phyloP scores from a whole-genome alignment of 495 filamentous ascomycete species.

The Aspergillus sclerotiicarbonarius region DNA sequence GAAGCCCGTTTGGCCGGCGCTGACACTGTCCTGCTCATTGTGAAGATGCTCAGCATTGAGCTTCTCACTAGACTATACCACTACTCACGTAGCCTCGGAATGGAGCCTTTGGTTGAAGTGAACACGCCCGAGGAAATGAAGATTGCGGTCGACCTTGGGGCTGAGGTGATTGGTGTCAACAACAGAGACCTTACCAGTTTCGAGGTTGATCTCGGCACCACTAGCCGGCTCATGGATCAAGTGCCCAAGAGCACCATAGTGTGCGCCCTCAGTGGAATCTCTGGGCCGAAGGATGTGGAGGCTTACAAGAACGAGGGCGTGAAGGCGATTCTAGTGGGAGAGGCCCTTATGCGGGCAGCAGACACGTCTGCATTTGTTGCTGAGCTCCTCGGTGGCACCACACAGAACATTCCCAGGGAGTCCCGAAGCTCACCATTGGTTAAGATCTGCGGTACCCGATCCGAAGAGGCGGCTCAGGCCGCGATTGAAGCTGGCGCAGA shows the following conservation, averaged over 20 bases:
- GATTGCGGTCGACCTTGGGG: constrained; percentile 77
- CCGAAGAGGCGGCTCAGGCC: constrained; percentile 71
- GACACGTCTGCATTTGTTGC: constrained; percentile 78
- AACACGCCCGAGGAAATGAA: constrained; percentile 93
- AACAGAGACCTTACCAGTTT: constrained; percentile 95
- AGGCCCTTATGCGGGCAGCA: constrained; percentile 88
- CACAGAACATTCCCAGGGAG: constrained; percentile 20
- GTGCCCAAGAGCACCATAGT: constrained; percentile 85
- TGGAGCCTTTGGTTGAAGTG: constrained; percentile 98
- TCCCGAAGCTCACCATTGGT: constrained; percentile 57
- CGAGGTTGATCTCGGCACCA: constrained; percentile 93
- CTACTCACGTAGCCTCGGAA: constrained; percentile 86
- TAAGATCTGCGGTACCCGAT: constrained; percentile 95
- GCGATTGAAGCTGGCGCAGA: constrained; percentile 90
- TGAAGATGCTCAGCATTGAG: constrained; percentile 88
- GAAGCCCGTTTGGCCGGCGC: constrained; percentile 92
- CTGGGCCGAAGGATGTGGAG: constrained; percentile 83
- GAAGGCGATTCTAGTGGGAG: constrained; percentile 89
- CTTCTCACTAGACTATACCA: constrained; percentile 77
- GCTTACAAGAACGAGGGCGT: constrained; percentile 86
- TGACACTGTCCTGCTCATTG: constrained; percentile 93
- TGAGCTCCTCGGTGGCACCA: constrained; percentile 66
- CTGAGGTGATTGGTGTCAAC: constrained; percentile 97
- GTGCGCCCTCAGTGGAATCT: constrained; percentile 92
- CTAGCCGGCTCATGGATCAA: constrained; percentile 81